A percentile compares a stretch with the other conserved stretches of the same genome.
Conservation (phyloP, 2,329 filamentous ascomycete genomes). For the Pseudopyricularia javanii region DNA sequence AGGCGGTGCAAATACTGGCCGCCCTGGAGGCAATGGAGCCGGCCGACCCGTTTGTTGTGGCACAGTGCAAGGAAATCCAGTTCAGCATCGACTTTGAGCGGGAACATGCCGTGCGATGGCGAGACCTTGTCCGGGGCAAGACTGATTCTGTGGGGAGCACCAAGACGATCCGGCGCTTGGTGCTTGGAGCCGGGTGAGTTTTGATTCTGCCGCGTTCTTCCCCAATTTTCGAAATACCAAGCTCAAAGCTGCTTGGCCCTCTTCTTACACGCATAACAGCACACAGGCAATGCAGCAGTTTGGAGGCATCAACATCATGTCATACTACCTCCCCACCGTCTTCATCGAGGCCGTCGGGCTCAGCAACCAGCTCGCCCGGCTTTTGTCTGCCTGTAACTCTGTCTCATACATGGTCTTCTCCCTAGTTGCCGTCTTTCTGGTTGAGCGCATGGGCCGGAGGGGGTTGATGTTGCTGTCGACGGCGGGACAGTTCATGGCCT, state of each 20-base stretch:
- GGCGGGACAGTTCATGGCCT: constrained; percentile 35
- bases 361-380: constrained; percentile 30
- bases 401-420: constrained; percentile 17
- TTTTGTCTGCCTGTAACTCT: constrained; percentile 36
- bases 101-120: constrained; percentile 33
- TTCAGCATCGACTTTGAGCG: constrained; percentile 17
- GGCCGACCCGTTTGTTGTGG: constrained; percentile 74
- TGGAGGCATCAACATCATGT: constrained; percentile 22
- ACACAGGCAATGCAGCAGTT: constrained; percentile 18
- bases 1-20: constrained; percentile 17
- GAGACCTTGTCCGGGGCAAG: constrained; percentile 31
- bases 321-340: constrained; percentile 30
- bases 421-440: constrained; percentile 13
- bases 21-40: constrained; percentile 29
- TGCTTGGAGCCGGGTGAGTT: constrained; percentile 33
- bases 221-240: too few species aligned
- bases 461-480: constrained; percentile 37
- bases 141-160: constrained; percentile 28
- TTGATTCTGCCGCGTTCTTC: too few species aligned
- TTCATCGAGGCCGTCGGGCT: constrained; percentile 39
- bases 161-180: constrained; percentile 32
- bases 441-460: constrained; percentile 32
- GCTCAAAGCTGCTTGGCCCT: not conserved
- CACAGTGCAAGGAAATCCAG: constrained; percentile 39
- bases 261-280: not conserved